These are phyloP conservation scores for Mycena rosella DNA, from an alignment of 768 basidiomycete species.

Conservation along the genomic window DNA sequence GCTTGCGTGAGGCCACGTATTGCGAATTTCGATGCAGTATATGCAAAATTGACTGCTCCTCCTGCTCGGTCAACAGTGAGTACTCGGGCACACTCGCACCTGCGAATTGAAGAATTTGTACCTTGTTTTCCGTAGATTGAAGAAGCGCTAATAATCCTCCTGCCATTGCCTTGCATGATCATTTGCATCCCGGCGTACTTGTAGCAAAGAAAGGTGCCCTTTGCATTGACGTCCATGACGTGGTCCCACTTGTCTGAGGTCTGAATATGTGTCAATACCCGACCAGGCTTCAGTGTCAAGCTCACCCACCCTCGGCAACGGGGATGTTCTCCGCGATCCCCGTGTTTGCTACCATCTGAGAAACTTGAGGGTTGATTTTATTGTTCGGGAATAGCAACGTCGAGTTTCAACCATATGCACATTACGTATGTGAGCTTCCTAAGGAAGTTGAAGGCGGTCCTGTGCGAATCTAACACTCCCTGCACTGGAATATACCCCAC, in stretches of 20 bases:
- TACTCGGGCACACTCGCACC: neutral
- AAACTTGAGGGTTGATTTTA: no score
- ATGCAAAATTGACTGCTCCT: constrained; percentile 34
- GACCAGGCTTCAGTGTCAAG: neutral
- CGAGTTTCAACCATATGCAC: no score
- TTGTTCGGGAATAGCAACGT: no score
- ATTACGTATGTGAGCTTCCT: no score
- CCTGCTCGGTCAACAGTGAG: constrained; percentile 17
- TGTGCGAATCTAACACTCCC: no score
- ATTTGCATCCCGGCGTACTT: constrained; percentile 54
- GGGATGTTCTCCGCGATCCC: constrained; percentile 24
- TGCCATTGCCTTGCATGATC: constrained; percentile 54
- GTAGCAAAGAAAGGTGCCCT: constrained; percentile 52
- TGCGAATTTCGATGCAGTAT: constrained; percentile 49
- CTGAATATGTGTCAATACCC: neutral
- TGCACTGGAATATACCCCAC: no score
- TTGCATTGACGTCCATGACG: constrained; percentile 45
- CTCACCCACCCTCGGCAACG: constrained; percentile 24
- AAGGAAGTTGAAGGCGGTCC: no score
- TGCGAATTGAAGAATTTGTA: neutral
- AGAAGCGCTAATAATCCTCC: constrained; percentile 52
- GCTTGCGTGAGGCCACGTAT: constrained; percentile 31
- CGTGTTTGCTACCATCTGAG: constrained; percentile 48
- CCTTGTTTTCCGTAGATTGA: constrained; percentile 35
- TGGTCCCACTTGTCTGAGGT: constrained; percentile 43